Base-by-base conservation (phyloP, 2,329 filamentous ascomycete species). In the Davidsoniella neocaledoniae region DNA sequence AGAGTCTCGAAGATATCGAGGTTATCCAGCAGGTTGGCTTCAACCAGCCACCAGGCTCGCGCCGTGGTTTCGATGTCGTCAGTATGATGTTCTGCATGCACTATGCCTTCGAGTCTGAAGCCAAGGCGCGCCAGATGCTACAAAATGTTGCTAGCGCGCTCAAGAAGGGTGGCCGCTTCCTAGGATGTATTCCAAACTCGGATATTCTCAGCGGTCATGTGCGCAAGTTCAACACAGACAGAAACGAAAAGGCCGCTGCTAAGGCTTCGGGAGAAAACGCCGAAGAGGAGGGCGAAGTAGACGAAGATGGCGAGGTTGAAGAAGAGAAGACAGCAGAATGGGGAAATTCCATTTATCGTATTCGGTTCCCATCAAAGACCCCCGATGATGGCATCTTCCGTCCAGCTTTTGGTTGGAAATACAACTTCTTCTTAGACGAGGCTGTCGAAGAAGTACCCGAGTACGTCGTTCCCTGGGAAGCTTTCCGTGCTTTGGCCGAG, bases 61-160 rank as follows among this genome's bases (percentile, higher is more conserved):
- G 77, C 48, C 82, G 82, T 50, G 88, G 90, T 3, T 98, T 96
- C 58, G 91, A 98, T 62, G 84, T 96, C 40, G 90, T 98, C 55
- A 87, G 83, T 61, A 94, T 94, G 77, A 98, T 98, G 91, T 98
- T 98, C 64, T 93, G 87, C 59, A 91, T 98, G 79, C 91, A 98
- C 67, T 98, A 98, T 63, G 88, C 91, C 5, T 98, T 96, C 58
- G 91, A 96, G 68, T 86, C 73, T 48, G 90, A 98, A 63, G 76
- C 78, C 44, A 93, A 94, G 64, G 86, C 90, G 2, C 78, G 86
- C 42, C 84, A 78, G 55, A 96, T 98, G 91, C 73, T 98, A 50
- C 77, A 80, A 59, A 98, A 98, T 60, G 90, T 98, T 2, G 82
- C 91, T 0, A 84, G 87, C 1, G 77, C 84, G 2, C 66, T 98